Base-by-base conservation (phyloP, 1,284 basidiomycete species). In the Moesziomyces aphidis region DNA sequence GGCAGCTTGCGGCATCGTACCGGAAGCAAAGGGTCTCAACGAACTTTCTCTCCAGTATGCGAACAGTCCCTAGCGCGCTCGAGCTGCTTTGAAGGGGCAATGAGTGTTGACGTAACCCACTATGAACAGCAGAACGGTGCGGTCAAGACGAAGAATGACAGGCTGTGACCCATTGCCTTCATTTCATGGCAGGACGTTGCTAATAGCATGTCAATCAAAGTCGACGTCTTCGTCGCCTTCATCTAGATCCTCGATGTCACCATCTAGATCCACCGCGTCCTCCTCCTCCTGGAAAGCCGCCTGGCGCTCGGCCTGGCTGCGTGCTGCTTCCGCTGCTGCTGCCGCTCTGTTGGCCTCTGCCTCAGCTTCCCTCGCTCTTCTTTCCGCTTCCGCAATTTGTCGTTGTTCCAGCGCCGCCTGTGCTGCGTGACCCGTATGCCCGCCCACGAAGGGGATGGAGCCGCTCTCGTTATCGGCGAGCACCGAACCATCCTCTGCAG, bases 211-310 rank as follows among this genome's bases (percentile, higher is more conserved):
- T 46, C 59, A 69, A 47, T 74, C 72, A 58, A 63, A 74, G 47
- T 74, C 72, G 1, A 74, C 72, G 24, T 74, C 72, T 48, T 74
- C 72, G 22, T 68, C 72, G 4, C 66, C 72, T 21, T 72, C 65
- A 47, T 80, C 78, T 13, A 80, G 50, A 53, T 80, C 78, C 36
- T 78, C 78, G n/a, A 78, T 59, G 24, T 78, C 78, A 4, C 58
- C 78, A 31, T 80, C 78, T 1, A 80, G 49, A 52, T 80, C 73
- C 45, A 75, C 76, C 2, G 62, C 68, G 46, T 69, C 73, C 28
- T 75, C 68, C 8, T 75, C 69, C 8, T 66, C 57, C 43, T 72
- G 66, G 24, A 74, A 64, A 2, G 76, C 61, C 3, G 76, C 69
- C 34, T 74, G 68, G 7, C 73, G 34, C 23, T 61, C 61, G 10